Evolutionary conservation across 1,139 yeast genomes (phyloP).

Genomic region (Chernovozyma sophiae-reginae): DNA sequence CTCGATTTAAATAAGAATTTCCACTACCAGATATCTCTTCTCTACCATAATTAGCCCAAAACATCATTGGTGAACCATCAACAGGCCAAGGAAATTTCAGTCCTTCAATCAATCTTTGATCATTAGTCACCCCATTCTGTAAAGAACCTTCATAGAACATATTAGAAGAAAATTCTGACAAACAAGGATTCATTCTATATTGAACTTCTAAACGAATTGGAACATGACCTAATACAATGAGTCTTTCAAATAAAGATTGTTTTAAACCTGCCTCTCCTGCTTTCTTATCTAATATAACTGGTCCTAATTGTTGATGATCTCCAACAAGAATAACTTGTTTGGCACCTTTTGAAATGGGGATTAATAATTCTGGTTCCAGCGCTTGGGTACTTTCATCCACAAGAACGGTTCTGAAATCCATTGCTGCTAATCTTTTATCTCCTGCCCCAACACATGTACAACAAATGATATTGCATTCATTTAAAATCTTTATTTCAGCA

Average conservation of each 20-base stretch:
- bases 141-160: slow-evolving; percentile 91
- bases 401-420: slow-evolving; percentile 69
- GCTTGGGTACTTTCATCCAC: slow-evolving; percentile 95
- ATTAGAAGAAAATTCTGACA: slow-evolving; percentile 85
- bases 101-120: slow-evolving; percentile 55
- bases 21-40: slow-evolving; percentile 87
- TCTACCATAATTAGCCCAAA: slow-evolving; percentile 87
- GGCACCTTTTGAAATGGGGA: slow-evolving; percentile 86
- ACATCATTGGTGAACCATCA: slow-evolving; percentile 81
- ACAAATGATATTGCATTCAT: slow-evolving; percentile 75
- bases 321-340: slow-evolving; percentile 89
- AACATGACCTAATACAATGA: slow-evolving; percentile 77
- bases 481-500: slow-evolving; percentile 49
- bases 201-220: slow-evolving; percentile 89
- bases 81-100: slow-evolving; percentile 89
- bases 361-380: slow-evolving; percentile 85
- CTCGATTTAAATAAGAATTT: slow-evolving; percentile 78
- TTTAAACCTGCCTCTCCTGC: slow-evolving; percentile 85
- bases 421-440: slow-evolving; percentile 52
- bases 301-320: slow-evolving; percentile 94
- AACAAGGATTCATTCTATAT: slow-evolving; percentile 90
- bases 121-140: slow-evolving; percentile 84
- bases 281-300: slow-evolving; percentile 72
- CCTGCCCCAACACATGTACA: slow-evolving; percentile 94
- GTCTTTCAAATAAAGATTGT: slow-evolving; percentile 82